Evolutionary conservation across 2,329 filamentous ascomycete species (phyloP).

Genomic region (Aspergillus melleus): DNA sequence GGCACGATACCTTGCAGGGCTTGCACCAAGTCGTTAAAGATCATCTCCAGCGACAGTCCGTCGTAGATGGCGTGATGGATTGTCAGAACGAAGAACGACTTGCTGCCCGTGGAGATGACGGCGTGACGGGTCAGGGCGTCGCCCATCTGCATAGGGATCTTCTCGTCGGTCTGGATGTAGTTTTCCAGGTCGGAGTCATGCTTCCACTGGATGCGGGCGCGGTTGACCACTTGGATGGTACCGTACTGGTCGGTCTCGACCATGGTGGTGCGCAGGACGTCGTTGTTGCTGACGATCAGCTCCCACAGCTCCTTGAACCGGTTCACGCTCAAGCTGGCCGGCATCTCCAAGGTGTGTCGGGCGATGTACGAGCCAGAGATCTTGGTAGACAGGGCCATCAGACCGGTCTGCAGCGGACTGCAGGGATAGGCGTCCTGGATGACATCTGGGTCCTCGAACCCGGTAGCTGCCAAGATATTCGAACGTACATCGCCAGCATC

Average conservation of each 20-base stretch:
- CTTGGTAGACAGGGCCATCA: constrained; percentile 37
- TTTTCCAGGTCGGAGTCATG: constrained; percentile 11
- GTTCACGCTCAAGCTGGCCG: constrained; percentile 25
- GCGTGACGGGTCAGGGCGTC: constrained; percentile 18
- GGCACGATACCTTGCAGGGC: constrained; percentile 2
- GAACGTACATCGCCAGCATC: constrained; percentile 2
- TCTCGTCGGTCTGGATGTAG: constrained; percentile 16
- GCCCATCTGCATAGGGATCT: constrained; percentile 19
- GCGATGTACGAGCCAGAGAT: constrained; percentile 41
- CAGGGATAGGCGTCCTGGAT: constrained; percentile 32
- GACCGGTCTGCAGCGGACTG: constrained; percentile 28
- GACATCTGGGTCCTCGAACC: constrained; percentile 7
- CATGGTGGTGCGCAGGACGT: constrained; percentile 43
- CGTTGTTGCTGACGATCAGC: constrained; percentile 30
- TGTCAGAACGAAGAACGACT: constrained; percentile 40
- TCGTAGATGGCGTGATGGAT: constrained; percentile 50
- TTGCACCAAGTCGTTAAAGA: constrained; percentile 11
- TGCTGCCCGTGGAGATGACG: constrained; percentile 12
- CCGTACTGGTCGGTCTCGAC: constrained; percentile 19
- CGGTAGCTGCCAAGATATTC: constrained; percentile 11
- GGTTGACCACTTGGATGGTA: constrained; percentile 28
- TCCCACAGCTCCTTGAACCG: constrained; percentile 43
- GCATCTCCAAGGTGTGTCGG: constrained; percentile 34
- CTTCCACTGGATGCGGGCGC: constrained; percentile 23
- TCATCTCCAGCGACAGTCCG: constrained; percentile 25